Evolutionary conservation across 2,329 filamentous ascomycete species (phyloP), one percentile per base, ranked within the genome.

Genomic region (Aspergillus puulaauensis): DNA sequence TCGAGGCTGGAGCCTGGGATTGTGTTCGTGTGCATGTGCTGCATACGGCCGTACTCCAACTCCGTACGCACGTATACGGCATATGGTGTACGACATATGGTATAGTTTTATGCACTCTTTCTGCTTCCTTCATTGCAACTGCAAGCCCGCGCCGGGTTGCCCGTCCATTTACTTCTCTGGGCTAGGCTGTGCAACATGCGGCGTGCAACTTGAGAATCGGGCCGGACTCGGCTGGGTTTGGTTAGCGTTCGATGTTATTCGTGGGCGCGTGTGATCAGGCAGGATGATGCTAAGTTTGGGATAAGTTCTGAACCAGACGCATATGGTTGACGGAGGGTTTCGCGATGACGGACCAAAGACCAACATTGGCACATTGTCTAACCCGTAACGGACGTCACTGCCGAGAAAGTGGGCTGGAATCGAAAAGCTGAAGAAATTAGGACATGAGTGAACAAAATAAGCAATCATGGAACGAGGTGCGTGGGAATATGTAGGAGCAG

Each of bases 291-390:
- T 33, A 47, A 47, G 12, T 24, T 31, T 47, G 31, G 45, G 24
- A n/a, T 47, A 51, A 51, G 37, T 51, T 51, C 49, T 43, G 23
- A 51, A 19, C 33, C 19, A 51, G 48, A 43, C 37, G 37, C 31
- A 15, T 33, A 47, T 24, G 27, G 9, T 31, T 31, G 3, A 31
- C 27, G 27, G 27, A 31, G 27, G 9, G 27, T 31, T 11, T 31
- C 3, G 27, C 27, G 27, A 31, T 9, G 27, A 31, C 27, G 3
- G 27, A 9, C 27, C 27, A 11, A 31, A 31, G 27, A 9, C 4
- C 8, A 6, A 31, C 8, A 11, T 31, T 31, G 27, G 27, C 27
- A 8, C 9, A 31, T 31, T 8, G 9, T 11, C 27, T 11, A 9
- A 4, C 27, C 27, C 9, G 9, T 11, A 31, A 31, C 9, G 27